Evolutionary conservation across 495 filamentous ascomycete species (phyloP).

Genomic region (Penicillium dipodomyicola): DNA sequence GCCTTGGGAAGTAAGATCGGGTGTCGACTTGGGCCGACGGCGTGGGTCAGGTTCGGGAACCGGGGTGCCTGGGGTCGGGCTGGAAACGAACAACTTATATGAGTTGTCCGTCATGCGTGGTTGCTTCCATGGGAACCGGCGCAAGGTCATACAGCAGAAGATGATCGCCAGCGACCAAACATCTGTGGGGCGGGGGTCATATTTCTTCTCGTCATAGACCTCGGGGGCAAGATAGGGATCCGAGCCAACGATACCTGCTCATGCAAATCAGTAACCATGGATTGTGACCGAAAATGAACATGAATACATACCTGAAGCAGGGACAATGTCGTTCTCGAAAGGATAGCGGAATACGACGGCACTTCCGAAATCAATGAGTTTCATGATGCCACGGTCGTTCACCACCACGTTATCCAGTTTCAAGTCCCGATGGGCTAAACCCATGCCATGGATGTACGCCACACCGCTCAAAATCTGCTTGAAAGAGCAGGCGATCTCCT

Average conservation of each 20-base stretch:
- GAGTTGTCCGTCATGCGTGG: constrained; percentile 90
- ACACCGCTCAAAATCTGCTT: constrained; percentile 94
- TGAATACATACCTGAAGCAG: constrained; percentile 70
- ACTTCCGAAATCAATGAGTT: constrained; percentile 98
- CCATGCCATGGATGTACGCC: constrained; percentile 97
- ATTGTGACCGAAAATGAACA: neutral
- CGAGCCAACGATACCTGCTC: constrained; percentile 87
- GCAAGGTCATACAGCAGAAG: constrained; percentile 97
- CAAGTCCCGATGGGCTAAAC: constrained; percentile 90
- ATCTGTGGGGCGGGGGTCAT: constrained; percentile 91
- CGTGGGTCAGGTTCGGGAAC: constrained; percentile 46
- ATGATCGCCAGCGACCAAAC: constrained; percentile 99
- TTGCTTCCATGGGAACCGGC: constrained; percentile 96
- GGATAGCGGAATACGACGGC: constrained; percentile 96
- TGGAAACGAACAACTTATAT: constrained; percentile 84
- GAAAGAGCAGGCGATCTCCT: constrained; percentile 87
- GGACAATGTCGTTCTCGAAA: constrained; percentile 88
- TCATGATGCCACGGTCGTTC: constrained; percentile 97
- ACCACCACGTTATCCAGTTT: constrained; percentile 99
- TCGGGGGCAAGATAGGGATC: constrained; percentile 97
- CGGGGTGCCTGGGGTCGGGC: constrained; percentile 57
- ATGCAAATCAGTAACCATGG: constrained; percentile 5
- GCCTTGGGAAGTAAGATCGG: constrained; percentile 33
- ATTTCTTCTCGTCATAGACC: constrained; percentile 91
- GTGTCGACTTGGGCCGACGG: constrained; percentile 40